Conservation (phyloP, 2,329 filamentous ascomycete genomes). For the Colletotrichum truncatum region DNA sequence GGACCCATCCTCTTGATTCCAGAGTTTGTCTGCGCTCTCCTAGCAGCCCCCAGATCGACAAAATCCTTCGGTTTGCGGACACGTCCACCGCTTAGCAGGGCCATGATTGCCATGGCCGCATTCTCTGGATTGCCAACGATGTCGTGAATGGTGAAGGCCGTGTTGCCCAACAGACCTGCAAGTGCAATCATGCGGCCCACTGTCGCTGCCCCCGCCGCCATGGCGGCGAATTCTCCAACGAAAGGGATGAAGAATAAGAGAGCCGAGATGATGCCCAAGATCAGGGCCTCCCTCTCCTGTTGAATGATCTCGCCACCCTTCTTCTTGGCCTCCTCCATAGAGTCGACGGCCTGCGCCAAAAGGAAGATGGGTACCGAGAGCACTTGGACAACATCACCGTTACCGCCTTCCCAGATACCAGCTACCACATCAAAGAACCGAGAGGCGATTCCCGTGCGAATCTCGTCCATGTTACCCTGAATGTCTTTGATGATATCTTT, state of each 20-base stretch:
- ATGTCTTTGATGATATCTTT: constrained; percentile 13
- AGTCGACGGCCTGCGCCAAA: neutral
- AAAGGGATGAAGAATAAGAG: constrained; percentile 9
- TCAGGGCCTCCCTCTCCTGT: constrained; percentile 9
- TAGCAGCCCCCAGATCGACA: neutral
- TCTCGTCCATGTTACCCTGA: neutral
- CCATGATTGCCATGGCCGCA: constrained; percentile 13
- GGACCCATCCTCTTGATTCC: neutral
- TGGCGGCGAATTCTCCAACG: neutral
- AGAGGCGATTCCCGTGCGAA: neutral
- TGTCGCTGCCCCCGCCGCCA: neutral
- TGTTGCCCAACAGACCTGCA: neutral
- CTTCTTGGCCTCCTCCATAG: neutral
- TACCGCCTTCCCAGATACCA: neutral
- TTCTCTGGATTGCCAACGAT: neutral
- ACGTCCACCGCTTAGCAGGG: neutral
- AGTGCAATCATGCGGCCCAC: constrained; percentile 9
- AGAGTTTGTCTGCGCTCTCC: neutral
- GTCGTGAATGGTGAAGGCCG: neutral
- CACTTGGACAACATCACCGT: constrained; percentile 5
- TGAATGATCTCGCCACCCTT: neutral
- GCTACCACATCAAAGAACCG: neutral
- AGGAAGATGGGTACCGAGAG: constrained; percentile 9
- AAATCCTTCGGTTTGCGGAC: constrained; percentile 1
- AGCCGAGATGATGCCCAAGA: neutral